Percentiles rank a stretch among this genome's conserved stretches.
These are phyloP conservation scores for Dichomitus squalens DNA, from an alignment of 1,284 basidiomycete species.

Conservation along the genomic window DNA sequence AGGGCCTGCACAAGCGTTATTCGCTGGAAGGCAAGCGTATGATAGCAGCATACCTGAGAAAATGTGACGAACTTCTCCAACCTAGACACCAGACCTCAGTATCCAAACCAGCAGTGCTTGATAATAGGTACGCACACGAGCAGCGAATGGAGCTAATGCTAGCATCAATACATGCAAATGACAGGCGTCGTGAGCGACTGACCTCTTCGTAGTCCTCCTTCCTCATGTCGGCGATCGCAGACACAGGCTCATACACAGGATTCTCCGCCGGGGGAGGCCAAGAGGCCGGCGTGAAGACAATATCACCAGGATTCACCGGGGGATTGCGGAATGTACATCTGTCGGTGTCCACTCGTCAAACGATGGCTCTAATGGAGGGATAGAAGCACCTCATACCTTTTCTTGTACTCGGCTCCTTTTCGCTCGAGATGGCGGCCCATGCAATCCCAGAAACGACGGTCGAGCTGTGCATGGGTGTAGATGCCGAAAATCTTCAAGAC, in stretches of 20 bases:
- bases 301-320: too few relatives aligned
- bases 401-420: conserved; percentile 56
- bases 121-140: conserved; percentile 47
- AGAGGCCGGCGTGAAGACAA: too few relatives aligned
- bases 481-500: conserved; percentile 65
- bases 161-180: background rate
- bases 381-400: conserved; percentile 37
- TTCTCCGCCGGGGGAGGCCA: too few relatives aligned
- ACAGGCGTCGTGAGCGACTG: conserved; percentile 6
- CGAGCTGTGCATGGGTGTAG: conserved; percentile 61
- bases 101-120: background rate
- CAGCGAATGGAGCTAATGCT: conserved; percentile 50
- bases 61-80: conserved; percentile 68
- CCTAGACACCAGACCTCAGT: conserved; percentile 33
- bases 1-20: conserved; percentile 42
- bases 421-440: conserved; percentile 52
- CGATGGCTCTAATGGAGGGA: conserved; percentile 2
- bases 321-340: too few relatives aligned
- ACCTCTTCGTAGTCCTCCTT: too few relatives aligned
- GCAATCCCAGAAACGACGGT: conserved; percentile 57
- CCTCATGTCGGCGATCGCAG: too few relatives aligned
- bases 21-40: background rate
- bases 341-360: too few relatives aligned
- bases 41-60: conserved; percentile 48
- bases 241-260: too few relatives aligned